Conservation (phyloP, 176 grass and related monocot genomes). For the Hyparrhenia diplandra region DNA sequence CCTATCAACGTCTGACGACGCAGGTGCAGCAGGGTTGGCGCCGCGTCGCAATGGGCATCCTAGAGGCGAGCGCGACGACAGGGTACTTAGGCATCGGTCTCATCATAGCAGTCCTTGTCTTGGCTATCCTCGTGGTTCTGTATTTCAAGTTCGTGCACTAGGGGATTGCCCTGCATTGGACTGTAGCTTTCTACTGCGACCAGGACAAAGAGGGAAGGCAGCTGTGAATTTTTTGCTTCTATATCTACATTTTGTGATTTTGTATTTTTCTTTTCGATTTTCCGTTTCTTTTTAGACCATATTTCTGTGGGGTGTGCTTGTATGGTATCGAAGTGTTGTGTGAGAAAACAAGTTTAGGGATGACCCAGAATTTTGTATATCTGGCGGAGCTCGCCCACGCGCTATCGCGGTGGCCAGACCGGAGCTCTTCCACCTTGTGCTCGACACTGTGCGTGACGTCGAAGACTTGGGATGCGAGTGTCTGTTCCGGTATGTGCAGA, state of each 20-base stretch:
- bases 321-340: neutral
- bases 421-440: no score
- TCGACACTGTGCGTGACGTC: no score
- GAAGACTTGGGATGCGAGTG: no score
- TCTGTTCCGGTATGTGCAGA: no score
- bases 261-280: neutral
- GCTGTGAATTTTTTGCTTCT: neutral
- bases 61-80: no score
- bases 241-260: neutral
- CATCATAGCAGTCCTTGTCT: slow-evolving; percentile 48
- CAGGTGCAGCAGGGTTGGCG: no score
- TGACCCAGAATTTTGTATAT: neutral
- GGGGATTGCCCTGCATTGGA: neutral
- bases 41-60: no score
- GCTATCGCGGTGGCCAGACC: no score
- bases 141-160: slow-evolving; percentile 83
- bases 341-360: neutral
- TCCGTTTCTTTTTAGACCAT: neutral
- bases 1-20: no score
- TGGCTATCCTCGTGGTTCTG: slow-evolving; percentile 62
- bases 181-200: neutral
- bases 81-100: no score
- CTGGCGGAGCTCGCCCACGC: no score
- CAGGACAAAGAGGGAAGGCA: neutral
- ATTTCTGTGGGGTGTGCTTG: neutral